Conservation (phyloP, 2,329 filamentous ascomycete genomes). For the Aspergillus candidus region DNA sequence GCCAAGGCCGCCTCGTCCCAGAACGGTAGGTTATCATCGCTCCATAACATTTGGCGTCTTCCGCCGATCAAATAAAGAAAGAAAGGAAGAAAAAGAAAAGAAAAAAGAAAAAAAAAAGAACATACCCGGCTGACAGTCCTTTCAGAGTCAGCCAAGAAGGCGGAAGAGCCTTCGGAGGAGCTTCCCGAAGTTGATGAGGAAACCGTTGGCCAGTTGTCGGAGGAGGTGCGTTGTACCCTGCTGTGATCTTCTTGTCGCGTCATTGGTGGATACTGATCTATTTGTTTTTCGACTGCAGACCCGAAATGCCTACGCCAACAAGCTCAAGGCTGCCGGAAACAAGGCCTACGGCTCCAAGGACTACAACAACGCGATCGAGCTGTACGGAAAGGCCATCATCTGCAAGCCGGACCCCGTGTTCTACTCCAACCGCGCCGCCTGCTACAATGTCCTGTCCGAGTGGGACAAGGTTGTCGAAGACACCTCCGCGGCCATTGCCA, state of each 20-base stretch:
- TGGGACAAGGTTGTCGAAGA: conserved; percentile 98
- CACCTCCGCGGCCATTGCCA: conserved; percentile 85
- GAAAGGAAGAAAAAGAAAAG: too few relatives aligned
- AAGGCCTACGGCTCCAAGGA: conserved; percentile 93
- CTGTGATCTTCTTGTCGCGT: not conserved
- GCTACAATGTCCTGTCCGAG: conserved; percentile 85
- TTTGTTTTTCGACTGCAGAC: conserved; percentile 46
- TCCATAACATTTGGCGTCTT: conserved; percentile 32
- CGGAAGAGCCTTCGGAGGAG: conserved; percentile 55
- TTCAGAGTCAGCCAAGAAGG: conserved; percentile 39
- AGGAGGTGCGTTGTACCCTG: conserved; percentile 35
- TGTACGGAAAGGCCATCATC: conserved; percentile 92
- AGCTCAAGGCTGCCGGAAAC: conserved; percentile 93
- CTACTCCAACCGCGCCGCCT: conserved; percentile 97
- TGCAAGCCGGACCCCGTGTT: conserved; percentile 98
- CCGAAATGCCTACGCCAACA: conserved; percentile 78
- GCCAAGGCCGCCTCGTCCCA: conserved; percentile 42
- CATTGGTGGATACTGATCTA: conserved; percentile 2
- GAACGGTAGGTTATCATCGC: conserved; percentile 27
- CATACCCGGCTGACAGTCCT: conserved; percentile 17
- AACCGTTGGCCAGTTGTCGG: conserved; percentile 42
- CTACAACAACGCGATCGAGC: conserved; percentile 85
- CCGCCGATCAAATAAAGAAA: not conserved
- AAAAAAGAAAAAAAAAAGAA: conserved; percentile 2
- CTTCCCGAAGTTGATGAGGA: conserved; percentile 58